Percentiles rank a stretch among this genome's conserved stretches.
phyloP scores from a whole-genome alignment of 202 grass and related monocot species.

The Schoenoplectus tabernaemontani region DNA sequence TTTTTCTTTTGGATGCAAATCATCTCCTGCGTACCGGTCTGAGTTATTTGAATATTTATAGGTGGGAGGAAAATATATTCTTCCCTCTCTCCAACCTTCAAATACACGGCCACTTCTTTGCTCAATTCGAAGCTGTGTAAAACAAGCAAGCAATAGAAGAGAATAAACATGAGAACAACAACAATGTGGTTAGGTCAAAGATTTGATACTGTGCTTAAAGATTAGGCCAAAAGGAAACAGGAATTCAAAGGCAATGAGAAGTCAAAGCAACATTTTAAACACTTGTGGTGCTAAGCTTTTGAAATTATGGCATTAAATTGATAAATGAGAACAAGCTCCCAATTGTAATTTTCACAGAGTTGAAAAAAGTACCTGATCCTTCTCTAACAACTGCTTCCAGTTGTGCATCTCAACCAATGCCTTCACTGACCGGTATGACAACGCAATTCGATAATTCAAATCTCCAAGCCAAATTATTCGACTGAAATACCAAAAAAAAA shows the following conservation, averaged over 20 bases:
- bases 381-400: constrained; percentile 85
- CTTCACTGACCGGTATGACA: constrained; percentile 88
- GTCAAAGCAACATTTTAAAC: not conserved
- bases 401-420: constrained; percentile 94
- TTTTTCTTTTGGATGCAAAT: constrained; percentile 76
- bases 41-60: constrained; percentile 96
- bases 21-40: constrained; percentile 77
- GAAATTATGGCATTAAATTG: not conserved
- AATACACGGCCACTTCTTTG: constrained; percentile 80
- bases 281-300: not conserved
- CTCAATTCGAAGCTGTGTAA: constrained; percentile 67
- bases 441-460: constrained; percentile 91
- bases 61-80: constrained; percentile 88
- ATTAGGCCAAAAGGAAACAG: not conserved
- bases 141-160: not conserved
- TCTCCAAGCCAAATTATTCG: constrained; percentile 94
- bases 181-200: constrained; percentile 3
- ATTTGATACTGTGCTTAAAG: not conserved
- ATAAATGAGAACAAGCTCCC: not conserved
- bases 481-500: constrained; percentile 35
- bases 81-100: constrained; percentile 88
- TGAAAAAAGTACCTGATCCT: constrained; percentile 58
- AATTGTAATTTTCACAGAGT: not conserved
- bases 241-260: not conserved
- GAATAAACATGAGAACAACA: constrained; percentile 10